Evolutionary conservation across 2,329 filamentous ascomycete genomes (phyloP), one percentile per base, ranked within the genome.

Genomic region (Trichoderma pleuroti): DNA sequence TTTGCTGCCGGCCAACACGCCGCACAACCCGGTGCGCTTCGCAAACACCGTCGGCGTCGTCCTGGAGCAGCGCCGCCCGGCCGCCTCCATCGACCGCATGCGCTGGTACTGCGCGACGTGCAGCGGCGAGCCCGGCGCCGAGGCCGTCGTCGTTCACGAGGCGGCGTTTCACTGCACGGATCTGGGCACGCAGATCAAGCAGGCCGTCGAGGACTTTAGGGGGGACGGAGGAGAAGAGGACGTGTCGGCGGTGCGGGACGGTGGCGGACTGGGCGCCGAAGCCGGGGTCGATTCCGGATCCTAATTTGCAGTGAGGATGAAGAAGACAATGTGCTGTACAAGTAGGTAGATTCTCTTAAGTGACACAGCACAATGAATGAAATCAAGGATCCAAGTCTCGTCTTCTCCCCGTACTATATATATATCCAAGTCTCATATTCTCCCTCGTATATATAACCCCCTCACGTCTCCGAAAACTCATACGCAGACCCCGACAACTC

Each of bases 1-100:
- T 81, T 85, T 98, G 5, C 87, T 99, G 1, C 95, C 95, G 0
- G 88, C 91, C n/a, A 94, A 97, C 81, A 96, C 92, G n/a, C 95
- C 95, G 30, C 95, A 98, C 83, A 98, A 97, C 81, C 95, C 96
- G 0, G 93, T 98, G 39, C 90, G 95, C 71, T 98, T 98, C 82
- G 92, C 92, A 77, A 86, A 97, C 82, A 98, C 95, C 0, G 93
- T 98, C n/a, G 95, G 95, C 36, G 86, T 98, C 63, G 95, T 98
- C 39, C 85, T 98, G 71, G 95, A 98, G 85, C 93, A 97, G 85
- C 88, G 88, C 52, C 86, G 96, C 12, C 92, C 93, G 0, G 82
- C 86, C 49, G 88, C 82, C 5, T 90, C 88, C 32, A 74, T 94
- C 70, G 95, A 98, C 84, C 86, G 87, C 70, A 87, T 98, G 87